These are phyloP conservation scores for Colletotrichum orchidophilum DNA, from an alignment of 2,329 filamentous ascomycete species.

Conservation along the genomic window DNA sequence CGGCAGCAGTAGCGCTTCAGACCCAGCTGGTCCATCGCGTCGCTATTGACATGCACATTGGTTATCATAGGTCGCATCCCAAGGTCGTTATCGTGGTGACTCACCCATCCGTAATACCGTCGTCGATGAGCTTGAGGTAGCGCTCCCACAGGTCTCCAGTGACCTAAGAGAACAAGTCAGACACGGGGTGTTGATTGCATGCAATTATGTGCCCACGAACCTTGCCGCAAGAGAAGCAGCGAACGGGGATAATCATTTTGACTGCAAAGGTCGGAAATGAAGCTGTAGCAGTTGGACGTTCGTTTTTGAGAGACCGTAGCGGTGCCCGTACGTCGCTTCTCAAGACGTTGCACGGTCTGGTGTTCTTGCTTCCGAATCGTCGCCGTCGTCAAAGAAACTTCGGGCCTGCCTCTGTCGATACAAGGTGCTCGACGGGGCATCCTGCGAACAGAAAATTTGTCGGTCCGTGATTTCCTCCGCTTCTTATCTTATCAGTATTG, in stretches of 20 bases:
- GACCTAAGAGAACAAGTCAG: slow-evolving; percentile 69
- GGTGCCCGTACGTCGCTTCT: not conserved
- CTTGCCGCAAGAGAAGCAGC: slow-evolving; percentile 99
- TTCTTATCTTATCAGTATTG: slow-evolving; percentile 32
- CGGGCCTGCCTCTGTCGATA: not conserved
- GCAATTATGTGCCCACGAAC: slow-evolving; percentile 59
- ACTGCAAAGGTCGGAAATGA: slow-evolving; percentile 1
- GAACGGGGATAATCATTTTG: slow-evolving; percentile 97
- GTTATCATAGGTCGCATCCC: not conserved
- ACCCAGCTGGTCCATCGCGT: slow-evolving; percentile 94
- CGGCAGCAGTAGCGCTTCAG: slow-evolving; percentile 98
- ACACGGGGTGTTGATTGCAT: slow-evolving; percentile 16
- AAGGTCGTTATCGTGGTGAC: slow-evolving; percentile 40
- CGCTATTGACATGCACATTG: slow-evolving; percentile 61
- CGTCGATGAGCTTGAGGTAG: slow-evolving; percentile 88
- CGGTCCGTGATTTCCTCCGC: slow-evolving; percentile 29
- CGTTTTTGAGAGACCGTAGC: not conserved
- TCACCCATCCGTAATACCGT: slow-evolving; percentile 79
- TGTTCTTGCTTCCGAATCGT: not conserved
- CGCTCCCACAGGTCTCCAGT: slow-evolving; percentile 97
- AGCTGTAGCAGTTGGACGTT: not conserved
- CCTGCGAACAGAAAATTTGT: slow-evolving; percentile 27
- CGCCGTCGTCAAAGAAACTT: slow-evolving; percentile 27
- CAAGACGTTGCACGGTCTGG: not conserved
- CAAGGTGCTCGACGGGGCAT: not conserved